Evolutionary conservation across 192 early-diverging fungal species (phyloP), one percentile per base, ranked within the genome.

Genomic region (Piromyces sp.): DNA sequence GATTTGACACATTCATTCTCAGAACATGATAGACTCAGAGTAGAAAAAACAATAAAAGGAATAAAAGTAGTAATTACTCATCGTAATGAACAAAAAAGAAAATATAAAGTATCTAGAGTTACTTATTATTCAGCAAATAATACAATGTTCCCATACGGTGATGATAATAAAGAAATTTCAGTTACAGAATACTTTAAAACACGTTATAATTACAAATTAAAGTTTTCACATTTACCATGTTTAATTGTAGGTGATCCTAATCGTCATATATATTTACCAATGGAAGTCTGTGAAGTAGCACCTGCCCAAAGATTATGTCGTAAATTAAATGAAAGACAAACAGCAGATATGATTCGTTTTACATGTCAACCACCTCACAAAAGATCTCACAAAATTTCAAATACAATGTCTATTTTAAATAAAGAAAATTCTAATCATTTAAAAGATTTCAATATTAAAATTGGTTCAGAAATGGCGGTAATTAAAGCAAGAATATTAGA

Each of bases 291-390:
- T 86, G 88, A 90, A 30, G 89, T 99, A 31, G 86, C 93, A 42
- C 88, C 92, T 30, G 96, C 95, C 79, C 95, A 96, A 87, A 90
- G 95, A 58, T 91, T 94, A 83, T 86, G 91, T 83, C 89, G 94
- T 82, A 95, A 95, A 84, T 84, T 97, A 33, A 92, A 95, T 83
- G 94, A 96, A 79, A 86, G 86, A 31, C 93, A 96, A 88, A 97
- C 96, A 0, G 94, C 95, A 0, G 95, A 98, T 83, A 97, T 98
- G 96, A 96, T 98, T 84, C 94, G 91, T 37, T 95, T 95, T 84
- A 96, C 95, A 0, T 95, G 94, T 83, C 92, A 94, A 85, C 89
- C 88, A 30, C 97, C 97, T 1, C 88, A 90, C 79, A 89, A 94
- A n/a, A 94, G 96, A 80, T 90, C 91, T 80, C 90, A 93, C 84